A percentile compares a stretch with the other conserved stretches of the same genome.
phyloP scores from a whole-genome alignment of 2,329 filamentous ascomycete genomes.

The Zopfia rhizophila region DNA sequence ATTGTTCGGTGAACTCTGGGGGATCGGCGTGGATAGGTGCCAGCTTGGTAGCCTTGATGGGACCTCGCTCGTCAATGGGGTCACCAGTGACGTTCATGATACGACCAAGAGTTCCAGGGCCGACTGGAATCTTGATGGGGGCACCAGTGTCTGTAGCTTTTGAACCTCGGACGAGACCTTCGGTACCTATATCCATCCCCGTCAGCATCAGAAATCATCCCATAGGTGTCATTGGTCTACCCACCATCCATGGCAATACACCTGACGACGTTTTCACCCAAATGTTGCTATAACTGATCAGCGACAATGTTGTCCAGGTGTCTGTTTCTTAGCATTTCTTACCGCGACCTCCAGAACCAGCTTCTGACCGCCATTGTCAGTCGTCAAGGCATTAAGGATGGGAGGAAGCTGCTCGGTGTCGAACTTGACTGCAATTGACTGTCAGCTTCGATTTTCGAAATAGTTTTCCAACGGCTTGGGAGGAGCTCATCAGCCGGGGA shows the following conservation, averaged over 20 bases:
- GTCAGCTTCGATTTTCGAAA: conserved; percentile 44
- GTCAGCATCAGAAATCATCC: conserved; percentile 29
- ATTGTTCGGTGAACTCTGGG: conserved; percentile 93
- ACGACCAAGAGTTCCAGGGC: conserved; percentile 91
- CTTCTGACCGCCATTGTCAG: conserved; percentile 91
- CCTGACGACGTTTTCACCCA: conserved; percentile 98
- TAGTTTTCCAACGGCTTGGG: conserved; percentile 42
- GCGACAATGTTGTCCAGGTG: conserved; percentile 32
- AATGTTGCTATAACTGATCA: conserved; percentile 80
- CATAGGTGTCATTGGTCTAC: conserved; percentile 37
- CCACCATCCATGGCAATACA: conserved; percentile 99
- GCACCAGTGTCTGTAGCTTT: conserved; percentile 87
- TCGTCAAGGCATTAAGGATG: conserved; percentile 97
- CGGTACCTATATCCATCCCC: conserved; percentile 75
- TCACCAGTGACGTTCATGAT: conserved; percentile 99
- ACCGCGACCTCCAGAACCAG: conserved; percentile 96
- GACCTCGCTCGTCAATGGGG: conserved; percentile 99
- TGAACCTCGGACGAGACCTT: conserved; percentile 96
- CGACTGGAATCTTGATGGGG: conserved; percentile 97
- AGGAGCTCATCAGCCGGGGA: conserved; percentile 22
- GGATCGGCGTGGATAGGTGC: conserved; percentile 94
- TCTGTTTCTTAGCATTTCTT: conserved; percentile 59
- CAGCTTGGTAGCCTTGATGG: conserved; percentile 91
- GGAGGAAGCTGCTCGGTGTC: conserved; percentile 90
- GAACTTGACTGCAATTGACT: conserved; percentile 83